Conservation (phyloP, 176 grass and related monocot species). For the Zea luxurians region DNA sequence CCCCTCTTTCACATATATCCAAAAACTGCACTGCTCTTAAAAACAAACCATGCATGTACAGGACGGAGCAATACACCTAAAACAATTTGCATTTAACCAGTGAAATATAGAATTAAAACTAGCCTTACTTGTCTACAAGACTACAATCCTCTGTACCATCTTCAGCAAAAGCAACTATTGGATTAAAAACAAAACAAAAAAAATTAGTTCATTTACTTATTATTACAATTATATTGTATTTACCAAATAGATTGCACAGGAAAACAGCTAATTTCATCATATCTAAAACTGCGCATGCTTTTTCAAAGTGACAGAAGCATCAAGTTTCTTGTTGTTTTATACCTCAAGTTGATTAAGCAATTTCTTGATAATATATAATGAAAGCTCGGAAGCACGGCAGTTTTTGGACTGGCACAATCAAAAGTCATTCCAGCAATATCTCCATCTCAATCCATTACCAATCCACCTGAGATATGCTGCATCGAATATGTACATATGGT, state of each 20-base stretch:
- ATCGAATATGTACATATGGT: neutral
- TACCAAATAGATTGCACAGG: neutral
- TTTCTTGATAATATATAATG: no score
- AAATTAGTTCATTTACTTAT: neutral
- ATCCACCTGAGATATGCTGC: neutral
- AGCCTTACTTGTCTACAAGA: no score
- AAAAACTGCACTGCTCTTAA: no score
- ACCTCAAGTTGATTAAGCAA: neutral
- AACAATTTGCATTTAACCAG: no score
- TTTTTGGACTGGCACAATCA: neutral
- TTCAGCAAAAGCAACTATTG: no score
- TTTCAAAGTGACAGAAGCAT: neutral
- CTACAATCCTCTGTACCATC: no score
- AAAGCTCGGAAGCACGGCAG: neutral
- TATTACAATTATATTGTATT: neutral
- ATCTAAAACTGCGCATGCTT: neutral
- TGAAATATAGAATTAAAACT: no score
- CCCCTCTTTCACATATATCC: no score
- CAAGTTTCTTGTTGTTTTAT: neutral
- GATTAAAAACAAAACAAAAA: neutral
- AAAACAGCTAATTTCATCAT: neutral
- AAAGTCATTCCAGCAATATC: neutral
- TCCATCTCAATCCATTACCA: neutral
- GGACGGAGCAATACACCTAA: no score
- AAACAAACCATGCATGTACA: neutral